Evolutionary conservation across 73 alveolate genomes (phyloP).

Genomic region (Blepharisma japonicum): DNA sequence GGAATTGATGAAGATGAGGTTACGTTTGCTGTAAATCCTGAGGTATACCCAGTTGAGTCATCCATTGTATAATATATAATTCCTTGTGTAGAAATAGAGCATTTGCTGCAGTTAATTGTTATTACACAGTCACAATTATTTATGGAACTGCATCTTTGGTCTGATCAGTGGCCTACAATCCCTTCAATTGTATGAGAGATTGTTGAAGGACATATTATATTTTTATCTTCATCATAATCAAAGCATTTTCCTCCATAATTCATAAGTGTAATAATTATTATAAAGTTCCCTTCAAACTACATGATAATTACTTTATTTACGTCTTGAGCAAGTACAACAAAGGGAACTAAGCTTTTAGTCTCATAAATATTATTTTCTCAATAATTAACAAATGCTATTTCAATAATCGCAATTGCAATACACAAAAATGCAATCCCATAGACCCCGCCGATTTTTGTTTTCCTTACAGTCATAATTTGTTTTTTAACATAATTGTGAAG

Average conservation of each 20-base stretch:
- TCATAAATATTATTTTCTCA: neutral
- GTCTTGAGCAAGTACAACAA: neutral
- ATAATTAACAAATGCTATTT: neutral
- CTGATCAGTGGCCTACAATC: no score
- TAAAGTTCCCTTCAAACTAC: neutral
- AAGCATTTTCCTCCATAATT: conserved; percentile 2
- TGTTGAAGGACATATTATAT: no score
- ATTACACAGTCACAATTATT: no score
- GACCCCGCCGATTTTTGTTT: neutral
- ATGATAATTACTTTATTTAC: neutral
- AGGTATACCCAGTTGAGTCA: no score
- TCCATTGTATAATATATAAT: no score
- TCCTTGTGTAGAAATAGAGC: no score
- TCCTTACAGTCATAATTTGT: neutral
- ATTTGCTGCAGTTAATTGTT: no score
- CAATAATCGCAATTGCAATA: neutral
- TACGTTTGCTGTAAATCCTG: no score
- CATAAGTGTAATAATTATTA: neutral
- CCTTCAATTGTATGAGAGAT: no score
- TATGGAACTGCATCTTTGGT: no score
- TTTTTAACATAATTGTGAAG: neutral
- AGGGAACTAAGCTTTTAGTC: neutral
- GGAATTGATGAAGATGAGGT: no score
- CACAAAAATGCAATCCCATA: neutral
- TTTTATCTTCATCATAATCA: neutral